Evolutionary conservation across 23 red algal genomes (phyloP), one percentile per base, ranked within the genome.

Genomic region (Agarophyton chilense): DNA sequence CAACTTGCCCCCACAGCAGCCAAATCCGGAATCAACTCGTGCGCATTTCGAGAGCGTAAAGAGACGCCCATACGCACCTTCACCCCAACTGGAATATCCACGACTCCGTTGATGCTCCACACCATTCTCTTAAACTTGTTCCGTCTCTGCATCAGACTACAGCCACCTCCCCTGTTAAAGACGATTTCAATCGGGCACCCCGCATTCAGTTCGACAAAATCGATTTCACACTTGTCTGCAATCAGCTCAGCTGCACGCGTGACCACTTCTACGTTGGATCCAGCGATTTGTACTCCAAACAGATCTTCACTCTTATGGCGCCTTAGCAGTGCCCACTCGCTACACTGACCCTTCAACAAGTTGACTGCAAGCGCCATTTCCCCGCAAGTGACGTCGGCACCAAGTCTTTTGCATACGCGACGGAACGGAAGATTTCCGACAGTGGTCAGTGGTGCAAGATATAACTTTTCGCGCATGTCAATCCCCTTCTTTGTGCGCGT

Each of bases 241-340:
- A 93, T 81, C 21, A 97, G 29, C 72, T 97, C 88, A 12, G 95
- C 90, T 4, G 95, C 89, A 10, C 91, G 72, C 19, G 90, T 65
- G 58, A 97, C 58, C 2, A 87, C 60, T 44, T 93, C 89, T 24
- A 72, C 66, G 35, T 89, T 88, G 18, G 84, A 90, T 2, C 95
- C 95, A 17, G 95, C 95, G 11, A 97, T 57, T 50, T 97, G 95
- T 56, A 97, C 89, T 28, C 95, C 95, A 68, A 97, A 97, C 10
- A 97, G 13, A 34, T 93, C 89, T 56, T 97, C 95, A 16, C 52
- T 71, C 62, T 81, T 81, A 42, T 97, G 95, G 51, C 95, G 82
- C 0, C 95, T 52, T 31, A 97, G 80, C 21, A 97, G 55, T 25
- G 95, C 95, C 95, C 95, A 97, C 66, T 97, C 95, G 22, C 67